These are phyloP conservation scores for Hericium erinaceus DNA, from an alignment of 768 basidiomycete genomes.

Conservation along the genomic window DNA sequence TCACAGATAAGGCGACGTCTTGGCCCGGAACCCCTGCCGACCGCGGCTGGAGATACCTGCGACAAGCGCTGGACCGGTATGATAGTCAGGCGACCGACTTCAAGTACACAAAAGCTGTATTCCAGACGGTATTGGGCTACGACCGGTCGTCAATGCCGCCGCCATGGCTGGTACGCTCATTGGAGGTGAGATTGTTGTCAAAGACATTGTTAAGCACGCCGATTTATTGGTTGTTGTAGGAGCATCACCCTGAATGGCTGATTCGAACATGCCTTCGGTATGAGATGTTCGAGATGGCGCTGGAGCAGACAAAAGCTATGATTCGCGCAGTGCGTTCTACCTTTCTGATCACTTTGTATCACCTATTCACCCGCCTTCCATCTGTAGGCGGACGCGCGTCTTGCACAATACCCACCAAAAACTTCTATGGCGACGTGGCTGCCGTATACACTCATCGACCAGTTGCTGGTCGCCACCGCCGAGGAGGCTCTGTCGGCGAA, in stretches of 20 bases:
- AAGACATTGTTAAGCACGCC: neutral
- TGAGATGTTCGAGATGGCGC: constrained; percentile 69
- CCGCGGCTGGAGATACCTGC: constrained; percentile 84
- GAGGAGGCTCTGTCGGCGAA: constrained; percentile 38
- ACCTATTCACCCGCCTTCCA: neutral
- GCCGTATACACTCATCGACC: constrained; percentile 78
- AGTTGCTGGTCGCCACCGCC: constrained; percentile 61
- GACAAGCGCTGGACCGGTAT: constrained; percentile 67
- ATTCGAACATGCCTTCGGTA: constrained; percentile 72
- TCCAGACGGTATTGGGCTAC: constrained; percentile 67
- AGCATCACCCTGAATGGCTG: constrained; percentile 74
- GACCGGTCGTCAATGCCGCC: constrained; percentile 59
- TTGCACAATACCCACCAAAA: constrained; percentile 43
- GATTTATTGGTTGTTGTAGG: constrained; percentile 26
- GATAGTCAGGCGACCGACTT: constrained; percentile 65
- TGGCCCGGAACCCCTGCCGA: constrained; percentile 79
- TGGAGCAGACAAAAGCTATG: constrained; percentile 62
- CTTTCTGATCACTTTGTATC: neutral
- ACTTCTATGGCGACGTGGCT: constrained; percentile 63
- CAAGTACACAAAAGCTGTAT: constrained; percentile 64
- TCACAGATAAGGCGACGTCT: constrained; percentile 68
- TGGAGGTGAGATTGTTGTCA: constrained; percentile 43
- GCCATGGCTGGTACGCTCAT: constrained; percentile 70
- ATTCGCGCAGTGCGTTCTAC: constrained; percentile 54
- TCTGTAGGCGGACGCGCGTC: constrained; percentile 40